Percentiles rank a stretch among this genome's conserved stretches.
Evolutionary conservation across 257 asterid species (phyloP).

Genomic region (Coffea eugenioides): DNA sequence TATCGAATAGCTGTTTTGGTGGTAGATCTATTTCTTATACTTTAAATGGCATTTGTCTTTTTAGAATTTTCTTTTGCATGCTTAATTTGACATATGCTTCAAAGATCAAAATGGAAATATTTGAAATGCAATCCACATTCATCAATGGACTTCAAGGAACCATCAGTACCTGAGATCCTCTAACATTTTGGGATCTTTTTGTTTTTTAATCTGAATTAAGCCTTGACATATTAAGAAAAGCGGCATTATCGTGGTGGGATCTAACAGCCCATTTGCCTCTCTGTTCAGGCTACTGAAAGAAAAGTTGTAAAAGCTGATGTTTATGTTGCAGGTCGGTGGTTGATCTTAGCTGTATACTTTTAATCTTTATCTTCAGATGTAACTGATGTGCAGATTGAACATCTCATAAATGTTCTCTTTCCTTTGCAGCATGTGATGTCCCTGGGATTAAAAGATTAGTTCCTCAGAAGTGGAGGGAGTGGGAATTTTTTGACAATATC

Average conservation of each 20-base stretch:
- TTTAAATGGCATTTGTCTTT: background rate
- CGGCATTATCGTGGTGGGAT: background rate
- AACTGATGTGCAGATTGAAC: slow-evolving; percentile 13
- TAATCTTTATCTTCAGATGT: slow-evolving; percentile 18
- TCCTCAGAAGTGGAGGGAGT: slow-evolving; percentile 86
- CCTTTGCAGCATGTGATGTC: slow-evolving; percentile 87
- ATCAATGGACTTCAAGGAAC: background rate
- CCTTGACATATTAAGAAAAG: background rate
- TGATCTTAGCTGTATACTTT: slow-evolving; percentile 15
- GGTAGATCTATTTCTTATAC: background rate
- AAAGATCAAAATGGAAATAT: background rate
- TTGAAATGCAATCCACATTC: background rate
- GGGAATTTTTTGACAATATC: slow-evolving; percentile 80
- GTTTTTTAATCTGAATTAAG: background rate
- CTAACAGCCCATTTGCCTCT: slow-evolving; percentile 10
- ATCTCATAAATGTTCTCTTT: slow-evolving; percentile 13
- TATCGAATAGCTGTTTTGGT: background rate
- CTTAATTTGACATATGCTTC: background rate
- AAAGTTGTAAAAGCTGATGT: slow-evolving; percentile 86
- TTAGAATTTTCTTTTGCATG: background rate
- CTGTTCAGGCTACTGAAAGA: slow-evolving; percentile 89
- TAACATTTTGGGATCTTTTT: background rate
- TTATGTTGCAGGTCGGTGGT: slow-evolving; percentile 84
- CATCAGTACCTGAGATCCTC: background rate
- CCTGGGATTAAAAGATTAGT: slow-evolving; percentile 93